Evolutionary conservation across 768 basidiomycete species (phyloP), one percentile per base, ranked within the genome.

Genomic region (Leccinum arenicola): DNA sequence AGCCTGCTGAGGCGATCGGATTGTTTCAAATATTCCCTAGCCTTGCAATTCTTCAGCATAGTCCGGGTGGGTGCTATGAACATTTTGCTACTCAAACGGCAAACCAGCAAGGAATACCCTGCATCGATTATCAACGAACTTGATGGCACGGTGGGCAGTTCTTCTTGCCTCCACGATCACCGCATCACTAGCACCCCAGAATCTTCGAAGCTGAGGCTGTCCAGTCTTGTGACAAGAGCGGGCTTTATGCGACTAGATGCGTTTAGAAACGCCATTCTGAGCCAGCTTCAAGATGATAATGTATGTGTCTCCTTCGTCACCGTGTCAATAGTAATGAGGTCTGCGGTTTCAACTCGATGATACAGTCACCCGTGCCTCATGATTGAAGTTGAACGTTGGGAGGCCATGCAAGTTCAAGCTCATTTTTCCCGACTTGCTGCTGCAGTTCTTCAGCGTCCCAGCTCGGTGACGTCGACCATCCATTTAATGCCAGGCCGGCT

Each of bases 401-500:
- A 25, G 23, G 23, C 23, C 23, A 25, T 25, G 23, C 23, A 25
- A 25, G 23, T 25, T 25, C 23, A 25, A 25, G 23, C 23, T 25
- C 23, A 25, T 25, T 25, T 25, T 25, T 25, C 23, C 23, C 23
- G 23, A 25, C 23, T 25, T 25, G 23, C 23, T 25, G 23, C 23
- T 25, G 23, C 23, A 25, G 23, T 25, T 25, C 23, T 25, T 25
- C 23, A 25, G 23, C 23, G 23, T 25, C 23, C 23, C 23, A 25
- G 23, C 71, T 98, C 95, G 60, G 23, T 25, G 23, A 25, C 23
- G 23, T 25, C 23, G 23, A 25, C 23, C 23, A 25, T 25, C 23
- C 23, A 25, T 25, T 25, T 25, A 25, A 25, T 25, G 23, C 23
- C 23, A 25, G 23, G 23, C 23, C 23, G 23, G 23, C 23, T 25